phyloP scores from a whole-genome alignment of 1,139 yeast genomes.

The Candida frijolesensis region DNA sequence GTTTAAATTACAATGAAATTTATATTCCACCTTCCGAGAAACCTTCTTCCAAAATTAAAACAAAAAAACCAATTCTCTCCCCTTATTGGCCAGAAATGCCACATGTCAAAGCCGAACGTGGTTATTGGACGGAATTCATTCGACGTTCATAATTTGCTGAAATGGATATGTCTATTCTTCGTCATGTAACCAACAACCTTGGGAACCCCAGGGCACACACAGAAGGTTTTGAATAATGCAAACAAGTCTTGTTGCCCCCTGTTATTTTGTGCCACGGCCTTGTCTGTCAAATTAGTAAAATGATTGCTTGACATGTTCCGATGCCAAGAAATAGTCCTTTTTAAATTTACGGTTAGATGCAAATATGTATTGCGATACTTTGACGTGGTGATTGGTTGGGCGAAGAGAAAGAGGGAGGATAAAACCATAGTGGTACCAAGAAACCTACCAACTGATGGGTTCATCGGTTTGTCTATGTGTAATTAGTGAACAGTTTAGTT shows the following conservation, averaged over 20 bases:
- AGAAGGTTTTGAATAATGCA: neutral
- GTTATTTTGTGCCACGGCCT: too few species aligned
- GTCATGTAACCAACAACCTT: neutral
- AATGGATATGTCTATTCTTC: neutral
- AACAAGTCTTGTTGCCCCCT: too few species aligned
- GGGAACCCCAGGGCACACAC: neutral
- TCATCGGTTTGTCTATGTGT: neutral
- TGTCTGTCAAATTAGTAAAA: neutral
- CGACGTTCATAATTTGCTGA: neutral
- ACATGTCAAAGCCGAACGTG: neutral
- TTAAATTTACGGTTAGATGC: neutral
- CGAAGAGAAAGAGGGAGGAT: too few species aligned
- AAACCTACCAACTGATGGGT: neutral
- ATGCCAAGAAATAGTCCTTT: neutral
- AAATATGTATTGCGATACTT: too few species aligned
- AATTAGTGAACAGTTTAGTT: neutral
- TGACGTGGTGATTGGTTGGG: too few species aligned
- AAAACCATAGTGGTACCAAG: neutral
- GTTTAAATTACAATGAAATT: too few species aligned
- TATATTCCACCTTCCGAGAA: too few species aligned
- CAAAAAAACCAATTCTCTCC: too few species aligned
- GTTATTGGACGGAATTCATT: neutral
- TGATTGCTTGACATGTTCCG: neutral
- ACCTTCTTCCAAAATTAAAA: too few species aligned
- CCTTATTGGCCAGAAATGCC: too few species aligned